Percentiles rank a stretch among this genome's conserved stretches.
Conservation (phyloP, 1,284 basidiomycete genomes). For the Vanrija humicola region DNA sequence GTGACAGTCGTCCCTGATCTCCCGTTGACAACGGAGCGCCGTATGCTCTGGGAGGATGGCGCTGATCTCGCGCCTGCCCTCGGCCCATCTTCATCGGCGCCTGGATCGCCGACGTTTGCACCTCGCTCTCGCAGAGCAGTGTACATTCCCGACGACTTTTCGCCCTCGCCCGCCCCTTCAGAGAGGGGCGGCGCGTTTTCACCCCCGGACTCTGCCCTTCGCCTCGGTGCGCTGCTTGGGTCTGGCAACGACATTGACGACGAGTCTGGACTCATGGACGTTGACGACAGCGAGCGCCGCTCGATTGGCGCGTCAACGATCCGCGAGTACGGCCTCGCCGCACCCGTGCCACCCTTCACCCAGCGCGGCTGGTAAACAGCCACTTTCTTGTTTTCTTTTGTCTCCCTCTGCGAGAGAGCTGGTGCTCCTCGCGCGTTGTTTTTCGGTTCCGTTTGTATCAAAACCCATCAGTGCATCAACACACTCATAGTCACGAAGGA, state of each 20-base stretch:
- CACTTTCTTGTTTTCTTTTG: neutral
- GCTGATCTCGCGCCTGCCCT: neutral
- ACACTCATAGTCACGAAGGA: neutral
- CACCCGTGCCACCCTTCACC: conserved; percentile 9
- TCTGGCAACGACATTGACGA: conserved; percentile 16
- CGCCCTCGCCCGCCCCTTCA: conserved; percentile 5
- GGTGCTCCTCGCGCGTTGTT: too few relatives aligned
- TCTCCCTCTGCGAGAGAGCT: neutral
- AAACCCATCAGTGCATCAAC: conserved; percentile 2
- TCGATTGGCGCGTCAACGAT: conserved; percentile 7
- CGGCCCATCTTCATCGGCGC: neutral
- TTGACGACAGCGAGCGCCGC: conserved; percentile 9
- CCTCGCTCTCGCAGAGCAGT: neutral
- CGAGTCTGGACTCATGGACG: conserved; percentile 7
- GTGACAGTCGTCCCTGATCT: too few relatives aligned
- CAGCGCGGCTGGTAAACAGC: conserved; percentile 12
- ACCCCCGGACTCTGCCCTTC: conserved; percentile 33
- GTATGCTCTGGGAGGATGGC: neutral
- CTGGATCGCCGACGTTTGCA: neutral
- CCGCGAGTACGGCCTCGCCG: conserved; percentile 8
- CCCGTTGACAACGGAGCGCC: too few relatives aligned
- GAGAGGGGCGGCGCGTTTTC: conserved; percentile 8
- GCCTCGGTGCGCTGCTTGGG: conserved; percentile 39
- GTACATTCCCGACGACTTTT: neutral
- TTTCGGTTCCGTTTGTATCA: neutral